These are phyloP conservation scores for Phytopythium oedochilum DNA, from an alignment of 352 stramenopile species.

Conservation along the genomic window DNA sequence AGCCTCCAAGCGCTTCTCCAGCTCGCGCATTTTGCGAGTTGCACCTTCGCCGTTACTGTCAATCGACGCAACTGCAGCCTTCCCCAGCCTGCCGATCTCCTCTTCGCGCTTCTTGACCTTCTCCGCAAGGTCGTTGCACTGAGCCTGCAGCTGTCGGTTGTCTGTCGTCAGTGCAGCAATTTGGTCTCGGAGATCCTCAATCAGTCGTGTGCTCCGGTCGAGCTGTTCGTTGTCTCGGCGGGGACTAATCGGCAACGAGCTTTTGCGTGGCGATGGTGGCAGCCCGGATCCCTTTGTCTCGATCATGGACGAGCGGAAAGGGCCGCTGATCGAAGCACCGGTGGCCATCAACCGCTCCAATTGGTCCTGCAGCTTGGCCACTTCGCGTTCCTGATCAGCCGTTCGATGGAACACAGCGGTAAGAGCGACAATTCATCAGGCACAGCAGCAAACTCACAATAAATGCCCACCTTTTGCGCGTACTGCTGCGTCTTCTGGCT, in stretches of 20 bases:
- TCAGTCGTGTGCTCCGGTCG: constrained; percentile 11
- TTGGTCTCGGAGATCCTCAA: constrained; percentile 41
- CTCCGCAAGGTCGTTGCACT: constrained; percentile 35
- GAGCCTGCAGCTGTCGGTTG: constrained; percentile 32
- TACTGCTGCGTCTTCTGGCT: constrained; percentile 47
- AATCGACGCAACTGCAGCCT: constrained; percentile 32
- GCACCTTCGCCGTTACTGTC: constrained; percentile 16
- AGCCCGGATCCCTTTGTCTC: constrained; percentile 21
- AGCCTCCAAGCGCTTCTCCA: constrained; percentile 29
- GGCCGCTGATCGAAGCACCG: constrained; percentile 11
- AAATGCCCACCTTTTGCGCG: constrained; percentile 41
- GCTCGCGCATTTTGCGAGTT: constrained; percentile 20
- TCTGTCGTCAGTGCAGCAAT: constrained; percentile 38
- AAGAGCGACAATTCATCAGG: background rate
- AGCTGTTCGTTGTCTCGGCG: background rate
- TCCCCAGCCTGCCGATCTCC: constrained; percentile 63
- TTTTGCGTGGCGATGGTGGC: constrained; percentile 13
- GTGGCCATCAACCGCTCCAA: constrained; percentile 47
- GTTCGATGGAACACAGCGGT: background rate
- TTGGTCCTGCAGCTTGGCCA: constrained; percentile 61
- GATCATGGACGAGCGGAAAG: constrained; percentile 17
- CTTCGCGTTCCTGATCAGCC: constrained; percentile 44
- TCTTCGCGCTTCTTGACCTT: constrained; percentile 60
- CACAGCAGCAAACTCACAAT: background rate
- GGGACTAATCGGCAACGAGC: constrained; percentile 8